Conservation (phyloP, 441 rosid species). For the Erodium trifolium region DNA sequence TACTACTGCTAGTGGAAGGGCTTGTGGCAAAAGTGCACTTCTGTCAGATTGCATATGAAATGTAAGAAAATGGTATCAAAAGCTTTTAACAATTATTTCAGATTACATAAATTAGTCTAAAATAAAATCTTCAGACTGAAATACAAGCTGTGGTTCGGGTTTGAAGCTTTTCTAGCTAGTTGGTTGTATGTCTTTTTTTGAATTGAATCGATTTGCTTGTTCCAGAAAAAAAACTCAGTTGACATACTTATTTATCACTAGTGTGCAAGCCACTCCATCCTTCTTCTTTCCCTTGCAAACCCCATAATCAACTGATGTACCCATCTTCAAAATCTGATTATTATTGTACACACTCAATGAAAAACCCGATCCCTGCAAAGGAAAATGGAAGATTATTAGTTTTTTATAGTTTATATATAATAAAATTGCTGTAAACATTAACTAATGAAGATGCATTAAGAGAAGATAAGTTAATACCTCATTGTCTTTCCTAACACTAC, state of each 20-base stretch:
- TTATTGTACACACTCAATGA: constrained; percentile 61
- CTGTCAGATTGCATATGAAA: neutral
- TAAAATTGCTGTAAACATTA: neutral
- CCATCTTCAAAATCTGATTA: constrained; percentile 65
- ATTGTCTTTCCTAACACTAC: constrained; percentile 56
- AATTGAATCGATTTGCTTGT: too few species aligned
- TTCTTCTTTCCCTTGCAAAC: constrained; percentile 75
- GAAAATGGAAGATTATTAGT: constrained; percentile 8
- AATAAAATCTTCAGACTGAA: neutral
- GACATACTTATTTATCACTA: constrained; percentile 72
- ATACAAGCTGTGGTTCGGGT: neutral
- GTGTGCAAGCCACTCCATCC: constrained; percentile 68
- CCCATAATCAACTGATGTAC: constrained; percentile 78
- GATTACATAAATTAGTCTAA: too few species aligned
- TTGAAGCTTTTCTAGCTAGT: too few species aligned
- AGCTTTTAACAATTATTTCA: neutral
- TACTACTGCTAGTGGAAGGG: too few species aligned
- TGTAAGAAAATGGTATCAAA: neutral
- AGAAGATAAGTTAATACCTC: constrained; percentile 32
- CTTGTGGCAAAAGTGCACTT: neutral
- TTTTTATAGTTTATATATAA: too few species aligned
- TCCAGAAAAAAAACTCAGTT: too few species aligned
- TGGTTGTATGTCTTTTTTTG: too few species aligned
- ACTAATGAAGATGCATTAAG: constrained; percentile 3
- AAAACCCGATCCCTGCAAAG: constrained; percentile 60